phyloP scores from a whole-genome alignment of 176 grass and related monocot genomes.

The Chloris gayana region DNA sequence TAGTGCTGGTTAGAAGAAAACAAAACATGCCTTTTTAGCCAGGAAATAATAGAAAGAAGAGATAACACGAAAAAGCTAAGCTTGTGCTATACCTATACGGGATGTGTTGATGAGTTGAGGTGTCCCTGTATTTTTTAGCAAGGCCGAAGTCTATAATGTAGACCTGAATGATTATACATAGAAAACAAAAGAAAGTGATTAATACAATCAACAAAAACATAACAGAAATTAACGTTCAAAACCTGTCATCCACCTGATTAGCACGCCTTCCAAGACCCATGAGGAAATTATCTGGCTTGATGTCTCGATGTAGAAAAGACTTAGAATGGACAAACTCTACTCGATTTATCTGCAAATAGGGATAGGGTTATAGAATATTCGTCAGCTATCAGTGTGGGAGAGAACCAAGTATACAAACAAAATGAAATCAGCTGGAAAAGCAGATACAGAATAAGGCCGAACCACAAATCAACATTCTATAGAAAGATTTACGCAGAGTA shows the following conservation, averaged over 20 bases:
- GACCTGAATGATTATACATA: slow-evolving; percentile 54
- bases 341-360: slow-evolving; percentile 75
- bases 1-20: slow-evolving; percentile 21
- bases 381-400: slow-evolving; percentile 5
- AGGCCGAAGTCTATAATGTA: slow-evolving; percentile 99
- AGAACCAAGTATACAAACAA: not conserved
- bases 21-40: slow-evolving; percentile 1
- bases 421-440: not conserved
- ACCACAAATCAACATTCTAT: not conserved
- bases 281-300: slow-evolving; percentile 98
- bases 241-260: slow-evolving; percentile 66
- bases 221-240: slow-evolving; percentile 14
- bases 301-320: slow-evolving; percentile 95
- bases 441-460: not conserved
- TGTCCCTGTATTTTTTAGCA: slow-evolving; percentile 94
- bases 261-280: slow-evolving; percentile 93
- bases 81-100: slow-evolving; percentile 68
- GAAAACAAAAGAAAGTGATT: slow-evolving; percentile 19
- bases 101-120: slow-evolving; percentile 90
- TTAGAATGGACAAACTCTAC: slow-evolving; percentile 95
- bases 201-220: slow-evolving; percentile 26
- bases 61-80: not conserved
- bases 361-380: not conserved
- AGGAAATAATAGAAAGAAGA: not conserved
- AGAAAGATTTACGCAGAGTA: not conserved